A percentile compares a stretch with the other conserved stretches of the same genome.
phyloP scores from a whole-genome alignment of 768 basidiomycete genomes.

The Clitopilus passeckerianus region DNA sequence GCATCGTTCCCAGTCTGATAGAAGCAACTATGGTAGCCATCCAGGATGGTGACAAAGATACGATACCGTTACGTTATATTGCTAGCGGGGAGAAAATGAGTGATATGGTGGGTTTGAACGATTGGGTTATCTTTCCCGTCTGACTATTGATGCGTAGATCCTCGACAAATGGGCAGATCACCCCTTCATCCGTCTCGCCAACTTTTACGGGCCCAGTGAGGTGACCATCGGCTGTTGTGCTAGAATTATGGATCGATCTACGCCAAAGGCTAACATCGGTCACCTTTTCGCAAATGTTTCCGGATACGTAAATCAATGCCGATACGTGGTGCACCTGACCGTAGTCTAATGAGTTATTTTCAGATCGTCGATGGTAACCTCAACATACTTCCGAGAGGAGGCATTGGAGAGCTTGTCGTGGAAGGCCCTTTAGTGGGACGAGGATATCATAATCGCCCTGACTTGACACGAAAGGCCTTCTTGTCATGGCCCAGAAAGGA shows the following conservation, averaged over 20 bases:
- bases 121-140: background rate
- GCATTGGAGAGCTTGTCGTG: constrained; percentile 44
- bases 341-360: too few relatives aligned
- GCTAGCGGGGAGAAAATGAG: constrained; percentile 50
- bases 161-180: constrained; percentile 46
- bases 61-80: constrained; percentile 32
- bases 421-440: constrained; percentile 45
- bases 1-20: constrained; percentile 48
- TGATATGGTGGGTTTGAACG: constrained; percentile 31
- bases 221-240: constrained; percentile 49
- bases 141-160: constrained; percentile 15
- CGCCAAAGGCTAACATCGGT: constrained; percentile 39
- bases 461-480: constrained; percentile 40
- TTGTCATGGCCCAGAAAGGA: constrained; percentile 36
- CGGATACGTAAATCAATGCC: constrained; percentile 25
- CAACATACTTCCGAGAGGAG: constrained; percentile 37
- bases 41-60: constrained; percentile 15
- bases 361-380: constrained; percentile 40
- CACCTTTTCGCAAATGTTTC: constrained; percentile 32
- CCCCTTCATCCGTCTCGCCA: constrained; percentile 36
- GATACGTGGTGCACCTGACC: background rate
- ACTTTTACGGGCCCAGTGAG: constrained; percentile 51
- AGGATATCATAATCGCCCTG: constrained; percentile 41
- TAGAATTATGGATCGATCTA: constrained; percentile 33
- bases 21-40: constrained; percentile 40